Conservation (phyloP, 257 asterid species). For the Marsdenia floribunda region DNA sequence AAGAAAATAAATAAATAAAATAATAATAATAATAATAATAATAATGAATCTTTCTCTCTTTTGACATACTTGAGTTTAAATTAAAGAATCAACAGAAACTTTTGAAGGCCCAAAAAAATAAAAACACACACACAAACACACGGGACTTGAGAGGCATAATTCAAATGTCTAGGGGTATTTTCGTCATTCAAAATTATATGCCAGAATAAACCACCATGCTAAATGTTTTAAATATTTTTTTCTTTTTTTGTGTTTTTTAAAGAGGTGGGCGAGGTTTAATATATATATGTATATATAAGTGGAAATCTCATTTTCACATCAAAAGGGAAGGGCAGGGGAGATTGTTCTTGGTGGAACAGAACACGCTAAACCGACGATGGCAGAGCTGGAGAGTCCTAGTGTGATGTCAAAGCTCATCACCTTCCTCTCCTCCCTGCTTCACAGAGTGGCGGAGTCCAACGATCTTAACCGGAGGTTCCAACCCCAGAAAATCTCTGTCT, state of each 20-base stretch:
- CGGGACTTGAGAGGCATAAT: constrained; percentile 23
- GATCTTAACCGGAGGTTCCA: constrained; percentile 38
- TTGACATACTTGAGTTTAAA: constrained; percentile 54
- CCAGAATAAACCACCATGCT: constrained; percentile 38
- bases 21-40: too few species aligned
- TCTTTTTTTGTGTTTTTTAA: too few species aligned
- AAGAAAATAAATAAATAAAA: too few species aligned
- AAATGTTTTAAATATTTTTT: constrained; percentile 28
- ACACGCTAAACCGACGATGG: constrained; percentile 36
- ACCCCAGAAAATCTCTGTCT: constrained; percentile 63
- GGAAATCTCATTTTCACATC: constrained; percentile 24
- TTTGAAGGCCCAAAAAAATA: constrained; percentile 12
- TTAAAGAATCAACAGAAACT: constrained; percentile 38
- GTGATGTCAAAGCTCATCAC: constrained; percentile 61
- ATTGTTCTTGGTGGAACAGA: not conserved
- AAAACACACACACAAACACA: not conserved
- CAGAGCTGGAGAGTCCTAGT: constrained; percentile 57
- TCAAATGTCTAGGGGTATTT: constrained; percentile 31
- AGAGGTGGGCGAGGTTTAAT: not conserved
- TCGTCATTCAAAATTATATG: constrained; percentile 19
- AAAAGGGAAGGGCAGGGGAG: not conserved
- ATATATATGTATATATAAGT: constrained; percentile 17
- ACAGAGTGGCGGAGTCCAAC: constrained; percentile 69
- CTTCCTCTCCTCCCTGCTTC: constrained; percentile 79
- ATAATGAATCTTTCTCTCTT: constrained; percentile 42